Percentiles rank a stretch among this genome's conserved stretches.
phyloP scores from a whole-genome alignment of 2,329 filamentous ascomycete species.

The Ceratocystis variospora region DNA sequence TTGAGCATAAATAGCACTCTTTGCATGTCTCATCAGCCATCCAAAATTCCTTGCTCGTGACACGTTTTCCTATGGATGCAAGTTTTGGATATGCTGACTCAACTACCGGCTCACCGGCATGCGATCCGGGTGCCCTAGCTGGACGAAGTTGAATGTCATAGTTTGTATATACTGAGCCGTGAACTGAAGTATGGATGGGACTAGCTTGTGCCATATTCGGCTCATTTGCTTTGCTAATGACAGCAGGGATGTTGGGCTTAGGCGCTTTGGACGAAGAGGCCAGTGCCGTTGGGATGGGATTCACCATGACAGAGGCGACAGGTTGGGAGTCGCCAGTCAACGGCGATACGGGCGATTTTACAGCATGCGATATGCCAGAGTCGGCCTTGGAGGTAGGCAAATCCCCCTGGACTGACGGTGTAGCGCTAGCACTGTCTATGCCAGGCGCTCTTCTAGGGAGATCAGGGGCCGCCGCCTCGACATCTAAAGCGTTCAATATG shows the following conservation, averaged over 20 bases:
- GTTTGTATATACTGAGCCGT: conserved; percentile 44
- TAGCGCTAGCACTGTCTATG: background rate
- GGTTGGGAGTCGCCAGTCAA: conserved; percentile 19
- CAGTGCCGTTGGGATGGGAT: conserved; percentile 19
- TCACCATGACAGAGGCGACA: conserved; percentile 10
- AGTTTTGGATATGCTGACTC: conserved; percentile 47
- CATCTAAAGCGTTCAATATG: background rate
- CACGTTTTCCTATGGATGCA: conserved; percentile 66
- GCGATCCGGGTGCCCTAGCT: conserved; percentile 40
- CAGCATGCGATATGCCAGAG: conserved; percentile 22
- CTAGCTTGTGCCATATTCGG: conserved; percentile 43
- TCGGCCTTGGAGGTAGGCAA: background rate
- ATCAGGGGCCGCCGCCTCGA: background rate
- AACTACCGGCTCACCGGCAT: conserved; percentile 39
- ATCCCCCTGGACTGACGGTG: background rate
- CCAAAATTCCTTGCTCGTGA: conserved; percentile 93
- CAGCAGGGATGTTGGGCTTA: conserved; percentile 34
- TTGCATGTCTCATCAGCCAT: conserved; percentile 98
- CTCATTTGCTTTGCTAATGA: conserved; percentile 42
- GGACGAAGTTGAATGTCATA: conserved; percentile 33
- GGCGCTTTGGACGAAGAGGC: conserved; percentile 29
- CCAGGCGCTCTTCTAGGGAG: conserved; percentile 5
- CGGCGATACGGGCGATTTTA: conserved; percentile 27
- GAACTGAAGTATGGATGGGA: conserved; percentile 41
- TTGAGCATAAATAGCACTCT: conserved; percentile 86